Evolutionary conservation across 257 asterid genomes (phyloP).

Genomic region (Solanum acaule): DNA sequence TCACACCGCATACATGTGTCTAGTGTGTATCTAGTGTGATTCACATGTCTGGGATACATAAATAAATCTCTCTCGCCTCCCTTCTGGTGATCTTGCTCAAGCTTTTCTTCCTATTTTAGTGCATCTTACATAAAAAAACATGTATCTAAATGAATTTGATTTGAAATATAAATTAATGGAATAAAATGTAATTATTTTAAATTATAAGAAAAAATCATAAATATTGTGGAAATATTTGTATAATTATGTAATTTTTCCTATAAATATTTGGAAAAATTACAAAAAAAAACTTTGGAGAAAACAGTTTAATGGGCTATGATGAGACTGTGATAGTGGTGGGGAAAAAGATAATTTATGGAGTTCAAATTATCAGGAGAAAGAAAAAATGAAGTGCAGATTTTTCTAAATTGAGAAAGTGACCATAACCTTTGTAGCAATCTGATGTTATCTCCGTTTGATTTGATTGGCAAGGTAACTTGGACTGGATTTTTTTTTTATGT

Average conservation of each 20-base stretch:
- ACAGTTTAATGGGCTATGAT: background rate
- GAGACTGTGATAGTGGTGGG: background rate
- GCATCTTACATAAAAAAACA: background rate
- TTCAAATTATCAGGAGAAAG: background rate
- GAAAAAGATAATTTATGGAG: background rate
- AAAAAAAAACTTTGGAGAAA: slow-evolving; percentile 1
- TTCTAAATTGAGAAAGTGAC: background rate
- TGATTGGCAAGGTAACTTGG: background rate
- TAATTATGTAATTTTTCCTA: background rate
- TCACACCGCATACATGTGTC: background rate
- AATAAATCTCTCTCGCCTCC: background rate
- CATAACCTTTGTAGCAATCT: background rate
- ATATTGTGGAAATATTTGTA: too few species aligned
- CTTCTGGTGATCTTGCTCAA: background rate
- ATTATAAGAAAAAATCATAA: background rate
- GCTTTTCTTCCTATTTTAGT: background rate
- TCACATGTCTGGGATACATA: background rate
- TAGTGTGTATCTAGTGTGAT: background rate
- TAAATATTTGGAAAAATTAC: background rate
- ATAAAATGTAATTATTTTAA: too few species aligned
- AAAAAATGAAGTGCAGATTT: background rate
- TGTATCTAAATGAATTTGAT: background rate
- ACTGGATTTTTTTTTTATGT: background rate
- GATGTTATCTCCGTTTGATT: background rate
- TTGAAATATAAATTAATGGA: background rate